A percentile compares a stretch with the other conserved stretches of the same genome.
Evolutionary conservation across 805 yeast genomes (phyloP).

Genomic region (Debaryomyces prosopidis): DNA sequence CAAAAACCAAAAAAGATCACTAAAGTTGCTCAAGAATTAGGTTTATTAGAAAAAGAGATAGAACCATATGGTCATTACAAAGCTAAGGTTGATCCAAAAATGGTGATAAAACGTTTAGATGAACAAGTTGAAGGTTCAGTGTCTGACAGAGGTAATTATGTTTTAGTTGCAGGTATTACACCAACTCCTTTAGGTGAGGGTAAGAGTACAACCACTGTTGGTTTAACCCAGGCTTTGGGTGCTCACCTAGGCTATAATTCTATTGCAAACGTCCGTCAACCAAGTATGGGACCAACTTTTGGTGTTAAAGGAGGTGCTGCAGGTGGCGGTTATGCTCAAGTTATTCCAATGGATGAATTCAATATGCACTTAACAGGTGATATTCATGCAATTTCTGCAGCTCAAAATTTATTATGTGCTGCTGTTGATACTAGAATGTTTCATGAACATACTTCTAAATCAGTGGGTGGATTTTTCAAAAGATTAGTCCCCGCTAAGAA

Average conservation of each 20-base stretch:
- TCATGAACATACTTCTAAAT: conserved; percentile 85
- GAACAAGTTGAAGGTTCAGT: conserved; percentile 66
- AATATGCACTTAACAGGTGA: conserved; percentile 98
- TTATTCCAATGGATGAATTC: conserved; percentile 98
- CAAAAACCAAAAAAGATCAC: conserved; percentile 85
- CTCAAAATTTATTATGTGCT: conserved; percentile 91
- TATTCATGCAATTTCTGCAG: conserved; percentile 93
- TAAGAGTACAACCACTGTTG: conserved; percentile 93
- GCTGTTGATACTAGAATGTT: conserved; percentile 97
- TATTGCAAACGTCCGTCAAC: conserved; percentile 95
- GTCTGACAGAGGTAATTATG: conserved; percentile 76
- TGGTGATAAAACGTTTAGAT: conserved; percentile 45
- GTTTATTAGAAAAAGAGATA: conserved; percentile 73
- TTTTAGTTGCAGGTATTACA: conserved; percentile 94
- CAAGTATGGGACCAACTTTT: conserved; percentile 98
- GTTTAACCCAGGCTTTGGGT: conserved; percentile 94
- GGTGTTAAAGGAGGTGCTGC: conserved; percentile 99
- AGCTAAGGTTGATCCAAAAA: conserved; percentile 71
- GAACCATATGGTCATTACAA: conserved; percentile 89
- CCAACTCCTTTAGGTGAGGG: conserved; percentile 99
- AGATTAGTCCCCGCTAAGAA: conserved; percentile 85
- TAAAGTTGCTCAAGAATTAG: conserved; percentile 76
- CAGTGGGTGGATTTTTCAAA: conserved; percentile 74
- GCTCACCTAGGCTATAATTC: conserved; percentile 83
- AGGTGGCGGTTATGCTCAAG: conserved; percentile 98